A percentile compares a stretch with the other conserved stretches of the same genome.
phyloP scores from a whole-genome alignment of 495 filamentous ascomycete genomes.

The Podospora bellae-mahoneyi region DNA sequence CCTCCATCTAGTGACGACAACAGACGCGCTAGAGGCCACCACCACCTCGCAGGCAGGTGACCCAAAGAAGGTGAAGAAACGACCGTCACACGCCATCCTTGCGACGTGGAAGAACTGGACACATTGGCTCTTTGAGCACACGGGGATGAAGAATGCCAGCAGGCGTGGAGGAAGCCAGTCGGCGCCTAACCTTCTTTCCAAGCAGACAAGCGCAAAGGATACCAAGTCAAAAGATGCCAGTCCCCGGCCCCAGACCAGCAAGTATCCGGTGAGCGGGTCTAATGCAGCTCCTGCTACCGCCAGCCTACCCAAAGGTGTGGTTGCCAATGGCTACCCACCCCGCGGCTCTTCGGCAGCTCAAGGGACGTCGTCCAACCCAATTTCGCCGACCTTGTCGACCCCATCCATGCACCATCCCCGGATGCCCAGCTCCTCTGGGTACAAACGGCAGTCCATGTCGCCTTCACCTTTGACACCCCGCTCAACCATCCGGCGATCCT shows the following conservation, averaged over 20 bases:
- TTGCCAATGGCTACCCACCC: slow-evolving; percentile 36
- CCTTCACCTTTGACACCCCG: slow-evolving; percentile 86
- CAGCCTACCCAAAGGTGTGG: slow-evolving; percentile 35
- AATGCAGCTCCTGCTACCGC: slow-evolving; percentile 24
- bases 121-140: slow-evolving; percentile 51
- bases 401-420: slow-evolving; percentile 29
- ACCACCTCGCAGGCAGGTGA: slow-evolving; percentile 27
- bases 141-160: slow-evolving; percentile 38
- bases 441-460: slow-evolving; percentile 80
- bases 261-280: slow-evolving; percentile 39
- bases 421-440: slow-evolving; percentile 50
- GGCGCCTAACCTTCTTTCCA: slow-evolving; percentile 48
- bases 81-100: slow-evolving; percentile 48
- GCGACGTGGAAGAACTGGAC: slow-evolving; percentile 74
- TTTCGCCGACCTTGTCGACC: slow-evolving; percentile 11
- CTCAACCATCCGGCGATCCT: slow-evolving; percentile 72
- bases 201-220: slow-evolving; percentile 41
- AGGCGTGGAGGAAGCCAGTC: slow-evolving; percentile 50
- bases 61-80: slow-evolving; percentile 43
- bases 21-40: slow-evolving; percentile 38
- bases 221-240: slow-evolving; percentile 47
- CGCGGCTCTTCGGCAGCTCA: slow-evolving; percentile 6
- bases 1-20: slow-evolving; percentile 71
- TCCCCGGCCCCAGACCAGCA: slow-evolving; percentile 53
- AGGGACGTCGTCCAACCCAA: slow-evolving; percentile 8